Evolutionary conservation across 2,329 filamentous ascomycete species (phyloP).

Genomic region (Aspergillus hortae): DNA sequence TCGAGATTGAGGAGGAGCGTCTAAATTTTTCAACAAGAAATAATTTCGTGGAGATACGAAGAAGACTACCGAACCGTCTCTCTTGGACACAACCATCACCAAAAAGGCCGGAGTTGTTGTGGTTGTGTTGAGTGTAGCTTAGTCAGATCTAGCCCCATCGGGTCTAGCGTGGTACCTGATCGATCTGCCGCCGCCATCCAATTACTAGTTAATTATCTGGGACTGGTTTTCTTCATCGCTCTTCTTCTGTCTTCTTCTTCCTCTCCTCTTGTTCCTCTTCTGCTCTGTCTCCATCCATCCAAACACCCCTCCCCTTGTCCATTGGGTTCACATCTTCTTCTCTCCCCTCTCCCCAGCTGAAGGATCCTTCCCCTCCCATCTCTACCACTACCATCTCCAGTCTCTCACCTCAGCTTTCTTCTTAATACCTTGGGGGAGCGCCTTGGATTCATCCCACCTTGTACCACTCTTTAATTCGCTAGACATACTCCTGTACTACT

Average conservation of each 20-base stretch:
- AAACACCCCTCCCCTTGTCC: neutral
- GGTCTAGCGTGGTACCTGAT: neutral
- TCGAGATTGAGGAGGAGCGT: neutral
- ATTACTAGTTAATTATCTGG: neutral
- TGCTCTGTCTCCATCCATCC: neutral
- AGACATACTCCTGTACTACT: constrained; percentile 5
- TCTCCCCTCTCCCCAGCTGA: neutral
- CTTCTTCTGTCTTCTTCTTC: neutral
- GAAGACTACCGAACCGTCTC: neutral
- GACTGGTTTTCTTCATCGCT: neutral
- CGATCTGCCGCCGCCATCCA: neutral
- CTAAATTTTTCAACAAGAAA: no score
- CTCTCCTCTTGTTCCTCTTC: neutral
- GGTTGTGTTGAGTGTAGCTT: neutral
- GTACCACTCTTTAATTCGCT: neutral
- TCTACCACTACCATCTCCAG: neutral
- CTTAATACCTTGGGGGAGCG: neutral
- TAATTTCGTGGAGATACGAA: neutral
- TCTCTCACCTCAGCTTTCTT: neutral
- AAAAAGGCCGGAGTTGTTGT: neutral
- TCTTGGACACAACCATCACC: no score
- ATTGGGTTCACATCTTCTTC: neutral
- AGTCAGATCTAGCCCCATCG: neutral
- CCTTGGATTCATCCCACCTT: neutral
- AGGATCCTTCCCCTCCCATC: neutral